Evolutionary conservation across 2,329 filamentous ascomycete species (phyloP).

Genomic region (Fusarium anguioides): DNA sequence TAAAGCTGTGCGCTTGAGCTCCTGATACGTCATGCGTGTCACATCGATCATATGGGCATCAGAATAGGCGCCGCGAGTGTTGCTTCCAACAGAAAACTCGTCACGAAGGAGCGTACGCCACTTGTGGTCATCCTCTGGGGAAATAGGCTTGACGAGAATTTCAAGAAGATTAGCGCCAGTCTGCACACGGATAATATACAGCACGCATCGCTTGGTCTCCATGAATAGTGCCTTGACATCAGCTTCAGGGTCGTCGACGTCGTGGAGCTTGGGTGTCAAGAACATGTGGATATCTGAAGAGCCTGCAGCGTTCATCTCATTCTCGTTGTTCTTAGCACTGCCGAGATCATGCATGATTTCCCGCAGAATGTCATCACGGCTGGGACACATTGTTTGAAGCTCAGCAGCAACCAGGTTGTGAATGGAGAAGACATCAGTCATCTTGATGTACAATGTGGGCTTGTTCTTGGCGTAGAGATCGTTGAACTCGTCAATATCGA

Average conservation of each 20-base stretch:
- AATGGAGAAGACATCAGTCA: constrained; percentile 96
- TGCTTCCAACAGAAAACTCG: constrained; percentile 75
- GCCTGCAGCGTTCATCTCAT: constrained; percentile 86
- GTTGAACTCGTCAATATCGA: constrained; percentile 99
- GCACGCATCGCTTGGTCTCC: constrained; percentile 95
- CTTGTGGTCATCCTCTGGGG: constrained; percentile 85
- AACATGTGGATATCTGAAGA: constrained; percentile 92
- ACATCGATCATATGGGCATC: constrained; percentile 90
- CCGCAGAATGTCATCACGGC: constrained; percentile 85
- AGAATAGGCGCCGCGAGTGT: constrained; percentile 87
- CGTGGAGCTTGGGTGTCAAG: constrained; percentile 87
- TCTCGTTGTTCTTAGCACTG: constrained; percentile 96
- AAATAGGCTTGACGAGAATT: constrained; percentile 91
- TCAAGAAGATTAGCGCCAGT: constrained; percentile 92
- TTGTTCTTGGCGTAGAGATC: constrained; percentile 97
- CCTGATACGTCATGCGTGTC: constrained; percentile 87
- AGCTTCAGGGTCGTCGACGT: constrained; percentile 91
- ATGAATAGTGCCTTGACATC: constrained; percentile 94
- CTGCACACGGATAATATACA: constrained; percentile 98
- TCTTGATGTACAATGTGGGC: constrained; percentile 99
- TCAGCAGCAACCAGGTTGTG: constrained; percentile 88
- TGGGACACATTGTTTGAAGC: constrained; percentile 79
- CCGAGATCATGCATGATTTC: constrained; percentile 95
- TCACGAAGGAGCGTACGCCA: constrained; percentile 86
- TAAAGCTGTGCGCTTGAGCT: constrained; percentile 90